Evolutionary conservation across 2,329 filamentous ascomycete genomes (phyloP).

Genomic region (Aspergillus fischeri): DNA sequence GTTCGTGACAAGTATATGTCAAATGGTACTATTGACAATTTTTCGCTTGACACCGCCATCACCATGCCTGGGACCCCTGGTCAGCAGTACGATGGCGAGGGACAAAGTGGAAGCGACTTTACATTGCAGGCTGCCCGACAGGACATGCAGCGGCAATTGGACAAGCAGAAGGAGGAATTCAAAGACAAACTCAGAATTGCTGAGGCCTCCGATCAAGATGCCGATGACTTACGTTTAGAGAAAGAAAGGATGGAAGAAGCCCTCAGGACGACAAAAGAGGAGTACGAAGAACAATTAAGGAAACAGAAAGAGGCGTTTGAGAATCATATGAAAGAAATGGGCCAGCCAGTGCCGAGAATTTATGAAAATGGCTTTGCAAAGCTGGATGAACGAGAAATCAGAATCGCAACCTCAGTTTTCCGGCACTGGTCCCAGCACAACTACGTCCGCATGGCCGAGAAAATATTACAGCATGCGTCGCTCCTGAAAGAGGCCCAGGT

Average conservation of each 20-base stretch:
- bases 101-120: constrained; percentile 45
- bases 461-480: constrained; percentile 80
- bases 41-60: constrained; percentile 87
- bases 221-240: constrained; percentile 78
- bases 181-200: constrained; percentile 71
- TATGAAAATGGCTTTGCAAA: constrained; percentile 42
- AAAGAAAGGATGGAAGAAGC: constrained; percentile 82
- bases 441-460: constrained; percentile 91
- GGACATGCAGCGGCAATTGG: constrained; percentile 77
- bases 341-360: constrained; percentile 53
- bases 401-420: constrained; percentile 62
- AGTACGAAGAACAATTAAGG: constrained; percentile 83
- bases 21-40: constrained; percentile 90
- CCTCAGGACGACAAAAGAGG: constrained; percentile 71
- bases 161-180: constrained; percentile 79
- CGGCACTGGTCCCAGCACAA: constrained; percentile 77
- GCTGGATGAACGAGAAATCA: constrained; percentile 68
- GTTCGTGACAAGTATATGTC: constrained; percentile 93
- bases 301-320: constrained; percentile 82
- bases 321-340: constrained; percentile 73
- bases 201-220: constrained; percentile 66
- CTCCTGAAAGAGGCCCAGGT: constrained; percentile 93
- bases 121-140: constrained; percentile 70
- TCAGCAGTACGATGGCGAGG: constrained; percentile 66
- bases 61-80: constrained; percentile 89